Evolutionary conservation across 306 rosid genomes (phyloP).

Genomic region (Cajanus cajan): DNA sequence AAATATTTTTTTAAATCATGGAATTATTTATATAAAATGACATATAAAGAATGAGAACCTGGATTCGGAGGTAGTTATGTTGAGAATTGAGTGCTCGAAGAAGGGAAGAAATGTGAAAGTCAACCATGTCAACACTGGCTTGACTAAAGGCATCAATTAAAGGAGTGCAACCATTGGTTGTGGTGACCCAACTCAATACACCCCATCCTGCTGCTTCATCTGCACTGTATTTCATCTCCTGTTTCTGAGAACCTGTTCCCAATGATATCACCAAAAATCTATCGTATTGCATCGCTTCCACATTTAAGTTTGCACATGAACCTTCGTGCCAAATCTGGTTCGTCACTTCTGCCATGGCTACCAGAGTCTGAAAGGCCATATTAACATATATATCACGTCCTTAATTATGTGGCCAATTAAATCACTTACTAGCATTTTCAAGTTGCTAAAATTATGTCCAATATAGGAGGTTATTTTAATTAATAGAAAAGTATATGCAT

Average conservation of each 20-base stretch:
- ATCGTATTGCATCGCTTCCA: constrained; percentile 34
- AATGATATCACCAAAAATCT: constrained; percentile 54
- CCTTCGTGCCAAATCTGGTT: constrained; percentile 30
- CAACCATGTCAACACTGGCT: constrained; percentile 56
- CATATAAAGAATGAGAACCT: constrained; percentile 24
- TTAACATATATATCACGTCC: background rate
- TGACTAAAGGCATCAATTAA: constrained; percentile 44
- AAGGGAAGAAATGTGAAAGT: constrained; percentile 45
- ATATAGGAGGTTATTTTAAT: too few relatives aligned
- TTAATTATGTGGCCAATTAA: background rate
- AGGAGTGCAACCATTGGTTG: constrained; percentile 42
- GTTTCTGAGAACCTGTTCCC: constrained; percentile 59
- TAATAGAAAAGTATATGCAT: too few relatives aligned
- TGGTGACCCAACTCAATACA: constrained; percentile 47
- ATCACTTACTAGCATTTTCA: too few relatives aligned
- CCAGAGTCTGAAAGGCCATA: constrained; percentile 37
- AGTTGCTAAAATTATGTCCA: too few relatives aligned
- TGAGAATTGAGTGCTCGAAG: constrained; percentile 48
- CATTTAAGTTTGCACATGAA: constrained; percentile 9
- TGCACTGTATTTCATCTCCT: constrained; percentile 42
- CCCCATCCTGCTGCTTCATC: constrained; percentile 59
- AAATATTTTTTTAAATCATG: too few relatives aligned
- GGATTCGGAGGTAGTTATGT: constrained; percentile 54
- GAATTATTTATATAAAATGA: background rate
- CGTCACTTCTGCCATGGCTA: constrained; percentile 55